phyloP scores from a whole-genome alignment of 805 yeast genomes.

The Pichia thaimueangensis region DNA sequence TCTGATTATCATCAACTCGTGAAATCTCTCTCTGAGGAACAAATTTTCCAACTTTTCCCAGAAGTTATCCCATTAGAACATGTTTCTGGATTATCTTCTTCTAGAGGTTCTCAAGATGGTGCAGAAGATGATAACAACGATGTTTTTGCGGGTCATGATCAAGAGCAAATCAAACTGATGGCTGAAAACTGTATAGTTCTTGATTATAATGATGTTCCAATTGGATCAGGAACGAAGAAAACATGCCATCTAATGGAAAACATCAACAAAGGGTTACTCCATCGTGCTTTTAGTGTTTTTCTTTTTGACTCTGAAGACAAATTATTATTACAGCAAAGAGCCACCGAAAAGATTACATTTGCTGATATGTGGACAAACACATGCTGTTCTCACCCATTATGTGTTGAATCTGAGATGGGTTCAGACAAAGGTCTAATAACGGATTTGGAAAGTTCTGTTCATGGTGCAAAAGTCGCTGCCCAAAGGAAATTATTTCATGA shows the following conservation, averaged over 20 bases:
- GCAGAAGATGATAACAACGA: slow-evolving; percentile 28
- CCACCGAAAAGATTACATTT: slow-evolving; percentile 93
- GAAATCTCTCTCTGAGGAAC: slow-evolving; percentile 39
- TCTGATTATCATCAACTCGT: slow-evolving; percentile 45
- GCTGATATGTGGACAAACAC: slow-evolving; percentile 98
- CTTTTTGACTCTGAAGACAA: slow-evolving; percentile 72
- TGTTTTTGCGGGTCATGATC: slow-evolving; percentile 82
- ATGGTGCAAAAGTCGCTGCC: slow-evolving; percentile 84
- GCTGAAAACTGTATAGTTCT: slow-evolving; percentile 93
- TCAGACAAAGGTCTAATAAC: slow-evolving; percentile 25
- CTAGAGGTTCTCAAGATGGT: slow-evolving; percentile 30
- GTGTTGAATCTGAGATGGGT: slow-evolving; percentile 78
- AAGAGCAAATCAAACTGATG: slow-evolving; percentile 91
- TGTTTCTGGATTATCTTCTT: slow-evolving; percentile 52
- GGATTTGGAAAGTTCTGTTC: slow-evolving; percentile 51
- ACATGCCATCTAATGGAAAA: slow-evolving; percentile 83
- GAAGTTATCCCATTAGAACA: slow-evolving; percentile 59
- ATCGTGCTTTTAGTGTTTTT: slow-evolving; percentile 95
- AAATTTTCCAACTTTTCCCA: slow-evolving; percentile 53
- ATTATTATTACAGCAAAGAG: slow-evolving; percentile 88
- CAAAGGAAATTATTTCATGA: slow-evolving; percentile 90
- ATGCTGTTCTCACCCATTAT: slow-evolving; percentile 96
- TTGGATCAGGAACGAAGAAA: slow-evolving; percentile 93
- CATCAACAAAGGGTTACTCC: slow-evolving; percentile 79
- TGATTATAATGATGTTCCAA: slow-evolving; percentile 78